Base-by-base conservation (phyloP, 2,329 filamentous ascomycete species). In the Fusarium armeniacum region DNA sequence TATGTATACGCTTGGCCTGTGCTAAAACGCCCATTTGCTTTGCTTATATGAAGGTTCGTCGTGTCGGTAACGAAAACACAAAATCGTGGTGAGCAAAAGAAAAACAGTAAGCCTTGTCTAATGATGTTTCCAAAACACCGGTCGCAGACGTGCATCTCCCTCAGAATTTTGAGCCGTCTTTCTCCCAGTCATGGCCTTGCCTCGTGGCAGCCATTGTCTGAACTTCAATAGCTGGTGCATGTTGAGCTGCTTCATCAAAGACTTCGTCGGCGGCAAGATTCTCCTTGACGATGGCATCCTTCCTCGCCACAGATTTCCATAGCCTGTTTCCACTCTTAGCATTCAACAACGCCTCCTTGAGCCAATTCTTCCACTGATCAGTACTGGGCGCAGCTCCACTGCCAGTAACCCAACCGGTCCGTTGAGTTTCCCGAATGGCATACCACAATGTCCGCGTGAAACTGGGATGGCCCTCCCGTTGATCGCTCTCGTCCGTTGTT, bases 361-460 rank as follows among this genome's bases (percentile, higher is more conserved):
- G 78, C 88, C 87, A 89, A 56, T 77, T 66, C 46, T 81, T 79
- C 87, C 87, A 90, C 61, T 84, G 79, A 0, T 78, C 72, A 1
- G 87, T 88, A 13, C 76, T 75, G 0, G 88, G 87, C 1, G 86
- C 85, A 0, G 85, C 83, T 15, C 85, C 83, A 50, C 82, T 84
- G 41, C 82, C 79, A 59, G 79, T 78, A 4, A 87, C 84, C 88
- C 88, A 90, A 5, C 82, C 83, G 0, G 80, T 85, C 26, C 79
- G 78, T 71, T 81, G 76, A 0, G 87, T 88, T 71, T 86, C 85
- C 15, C 84, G 81, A 47, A 90, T 87, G 3, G 85, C 86, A 67
- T 83, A 87, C 87, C 87, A 89, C 58, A 89, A 76, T 2, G 85
- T 87, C 18, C 84, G 77, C 0, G 87, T 90, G 70, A 84, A 89